Conservation (phyloP, 768 basidiomycete species). For the Mycena sanguinolenta region DNA sequence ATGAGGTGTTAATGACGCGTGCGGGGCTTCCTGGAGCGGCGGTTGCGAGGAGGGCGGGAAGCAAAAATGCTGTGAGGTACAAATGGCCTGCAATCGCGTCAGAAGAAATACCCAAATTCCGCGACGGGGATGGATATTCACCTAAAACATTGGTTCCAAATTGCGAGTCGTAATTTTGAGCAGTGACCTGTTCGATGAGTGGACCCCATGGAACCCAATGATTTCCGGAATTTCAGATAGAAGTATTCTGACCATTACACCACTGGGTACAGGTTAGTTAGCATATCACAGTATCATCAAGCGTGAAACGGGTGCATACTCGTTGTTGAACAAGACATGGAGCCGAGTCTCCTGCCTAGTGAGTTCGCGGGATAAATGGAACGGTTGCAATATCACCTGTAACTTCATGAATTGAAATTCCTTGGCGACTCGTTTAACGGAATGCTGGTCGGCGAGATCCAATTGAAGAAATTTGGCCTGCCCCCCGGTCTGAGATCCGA, state of each 20-base stretch:
- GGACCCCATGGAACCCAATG: slow-evolving; percentile 20
- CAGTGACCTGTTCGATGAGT: slow-evolving; percentile 43
- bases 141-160: slow-evolving; percentile 45
- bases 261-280: slow-evolving; percentile 19
- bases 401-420: too few relatives aligned
- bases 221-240: not conserved
- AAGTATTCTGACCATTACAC: slow-evolving; percentile 41
- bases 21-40: slow-evolving; percentile 50
- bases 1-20: slow-evolving; percentile 53
- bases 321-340: slow-evolving; percentile 63
- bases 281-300: not conserved
- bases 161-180: slow-evolving; percentile 47
- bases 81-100: slow-evolving; percentile 61
- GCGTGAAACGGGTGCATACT: slow-evolving; percentile 42
- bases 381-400: too few relatives aligned
- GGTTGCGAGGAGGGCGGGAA: slow-evolving; percentile 57
- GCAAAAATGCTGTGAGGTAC: slow-evolving; percentile 65
- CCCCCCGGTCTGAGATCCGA: too few relatives aligned
- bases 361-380: not conserved
- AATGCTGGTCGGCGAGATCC: too few relatives aligned
- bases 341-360: slow-evolving; percentile 57
- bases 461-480: too few relatives aligned
- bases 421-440: too few relatives aligned
- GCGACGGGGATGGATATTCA: not conserved
- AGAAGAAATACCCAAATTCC: not conserved